Evolutionary conservation across 108 stramenopile genomes (phyloP), one percentile per base, ranked within the genome.

Genomic region (Nitzschia sp.): DNA sequence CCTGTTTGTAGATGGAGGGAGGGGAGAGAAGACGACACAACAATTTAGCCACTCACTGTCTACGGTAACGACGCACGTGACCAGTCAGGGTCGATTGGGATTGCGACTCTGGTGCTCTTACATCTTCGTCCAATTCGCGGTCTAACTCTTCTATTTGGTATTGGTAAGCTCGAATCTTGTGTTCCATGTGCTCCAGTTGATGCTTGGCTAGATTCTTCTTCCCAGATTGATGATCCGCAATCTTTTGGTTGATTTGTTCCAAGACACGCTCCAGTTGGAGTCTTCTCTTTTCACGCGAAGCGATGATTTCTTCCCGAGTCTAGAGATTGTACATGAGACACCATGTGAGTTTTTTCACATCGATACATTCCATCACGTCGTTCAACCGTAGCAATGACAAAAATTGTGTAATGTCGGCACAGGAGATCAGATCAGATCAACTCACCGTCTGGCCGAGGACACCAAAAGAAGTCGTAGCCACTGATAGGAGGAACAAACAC

Each of bases 61-160:
- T n/a, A n/a, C n/a, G n/a, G n/a, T n/a, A n/a, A n/a, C n/a, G n/a
- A n/a, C n/a, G n/a, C n/a, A n/a, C n/a, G n/a, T n/a, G n/a, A n/a
- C n/a, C n/a, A n/a, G n/a, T n/a, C n/a, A n/a, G n/a, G n/a, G n/a
- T n/a, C n/a, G n/a, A n/a, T n/a, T n/a, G n/a, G n/a, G n/a, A n/a
- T n/a, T n/a, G n/a, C n/a, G n/a, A n/a, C n/a, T n/a, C n/a, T n/a
- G n/a, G n/a, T n/a, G n/a, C n/a, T n/a, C 63, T 26, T 66, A 54
- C 65, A 23, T 53, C 50, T 23, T 66, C 65, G 22, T 54, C 65
- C 53, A 66, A 35, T 15, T 66, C 65, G 3, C 53, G 8, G 2
- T 19, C 33, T 17, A 66, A 25, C 28, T 66, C 65, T 53, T 53
- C 65, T 2, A 66, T 34, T 36, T 66, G 65, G 23, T 54, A 33